Base-by-base conservation (phyloP, 208 protist genomes). In the Leishmania guyanensis region DNA sequence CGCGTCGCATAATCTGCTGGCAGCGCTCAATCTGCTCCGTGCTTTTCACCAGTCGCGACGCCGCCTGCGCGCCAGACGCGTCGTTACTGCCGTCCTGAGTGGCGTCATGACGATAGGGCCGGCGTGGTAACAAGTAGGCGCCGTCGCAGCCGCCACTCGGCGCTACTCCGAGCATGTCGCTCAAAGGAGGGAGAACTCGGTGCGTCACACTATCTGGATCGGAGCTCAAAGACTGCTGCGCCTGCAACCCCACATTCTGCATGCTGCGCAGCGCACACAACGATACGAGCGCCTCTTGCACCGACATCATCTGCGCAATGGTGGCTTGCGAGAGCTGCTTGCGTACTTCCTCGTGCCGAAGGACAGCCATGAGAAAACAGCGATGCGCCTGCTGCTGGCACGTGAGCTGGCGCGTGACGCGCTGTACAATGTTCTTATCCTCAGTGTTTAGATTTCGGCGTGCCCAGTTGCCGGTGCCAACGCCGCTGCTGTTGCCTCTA, bases 371-470 rank as follows among this genome's bases (percentile, higher is more conserved):
- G 39, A 97, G 22, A 56, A 97, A 93, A n/a, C 82, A 88, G 43
- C 92, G 91, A 77, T 97, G 94, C 50, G 88, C 74, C 77, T 95
- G 89, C 83, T 97, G 92, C 22, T 90, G 84, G 3, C 76, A 84
- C 22, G 87, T 88, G 43, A 97, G 86, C 70, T 88, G 87, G 39
- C 86, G 78, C 8, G 92, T 97, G 58, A 95, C 92, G 39, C 91
- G 90, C 56, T 89, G 72, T 14, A 97, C 81, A 48, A 97, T 90
- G 83, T 92, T 95, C 39, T 92, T 85, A 77, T 95, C 92, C 75
- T 97, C 94, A 17, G 85, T 43, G 75, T 95, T 88, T 17, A 95
- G 80, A 74, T 97, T 84, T 3, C 86, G 82, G 22, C 92, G 88
- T 14, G 94, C 91, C 94, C 94, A 97, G 85, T 95, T 95, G 48